Evolutionary conservation across 768 basidiomycete species (phyloP).

Genomic region (Lactifluus piperatus): DNA sequence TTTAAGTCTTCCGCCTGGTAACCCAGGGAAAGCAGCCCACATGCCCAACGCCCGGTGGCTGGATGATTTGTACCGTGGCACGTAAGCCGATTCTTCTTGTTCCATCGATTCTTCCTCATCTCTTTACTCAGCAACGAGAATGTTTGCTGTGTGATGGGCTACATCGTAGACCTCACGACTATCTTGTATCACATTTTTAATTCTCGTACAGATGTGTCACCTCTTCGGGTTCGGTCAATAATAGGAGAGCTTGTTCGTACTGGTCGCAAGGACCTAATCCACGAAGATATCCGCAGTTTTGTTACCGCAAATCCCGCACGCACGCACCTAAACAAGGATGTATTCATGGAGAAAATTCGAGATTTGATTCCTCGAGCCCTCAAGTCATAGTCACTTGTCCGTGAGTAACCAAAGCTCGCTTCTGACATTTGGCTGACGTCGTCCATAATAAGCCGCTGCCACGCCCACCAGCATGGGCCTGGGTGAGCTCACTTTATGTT

Average conservation of each 20-base stretch:
- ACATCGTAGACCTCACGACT: constrained; percentile 4
- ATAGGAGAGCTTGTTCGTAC: not conserved
- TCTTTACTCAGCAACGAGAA: not conserved
- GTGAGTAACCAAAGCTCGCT: not conserved
- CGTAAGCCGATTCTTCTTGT: not conserved
- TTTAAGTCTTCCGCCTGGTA: not conserved
- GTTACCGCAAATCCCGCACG: not conserved
- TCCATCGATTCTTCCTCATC: not conserved
- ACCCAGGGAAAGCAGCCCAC: not conserved
- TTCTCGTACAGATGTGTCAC: not conserved
- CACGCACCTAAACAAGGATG: not conserved
- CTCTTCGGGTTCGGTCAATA: not conserved
- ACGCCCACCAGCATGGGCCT: too few species aligned
- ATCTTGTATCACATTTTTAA: not conserved
- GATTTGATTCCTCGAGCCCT: not conserved
- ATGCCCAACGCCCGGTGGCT: not conserved
- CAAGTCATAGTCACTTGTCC: not conserved
- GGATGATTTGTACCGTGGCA: not conserved
- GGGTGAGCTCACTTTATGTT: not conserved
- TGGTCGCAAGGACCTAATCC: not conserved
- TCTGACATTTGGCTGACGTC: not conserved
- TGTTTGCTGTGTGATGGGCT: not conserved
- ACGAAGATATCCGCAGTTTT: not conserved
- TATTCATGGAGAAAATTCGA: not conserved
- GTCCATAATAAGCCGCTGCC: not conserved